phyloP scores from a whole-genome alignment of 768 basidiomycete genomes.

The Kondoa subrosea region DNA sequence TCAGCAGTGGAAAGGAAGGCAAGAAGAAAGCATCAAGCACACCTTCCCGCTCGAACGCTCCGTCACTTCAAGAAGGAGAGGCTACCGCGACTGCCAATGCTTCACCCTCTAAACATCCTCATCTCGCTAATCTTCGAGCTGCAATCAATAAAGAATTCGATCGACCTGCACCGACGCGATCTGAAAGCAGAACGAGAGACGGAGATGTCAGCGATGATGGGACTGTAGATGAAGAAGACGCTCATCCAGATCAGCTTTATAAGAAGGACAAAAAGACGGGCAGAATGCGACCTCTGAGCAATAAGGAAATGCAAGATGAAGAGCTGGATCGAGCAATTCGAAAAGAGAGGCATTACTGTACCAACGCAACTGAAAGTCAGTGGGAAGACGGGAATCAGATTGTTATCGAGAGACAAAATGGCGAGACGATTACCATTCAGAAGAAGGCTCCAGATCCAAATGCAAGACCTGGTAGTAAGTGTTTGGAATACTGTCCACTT shows the following conservation, averaged over 20 bases:
- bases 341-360: constrained; percentile 19
- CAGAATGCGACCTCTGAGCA: constrained; percentile 29
- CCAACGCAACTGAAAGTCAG: constrained; percentile 33
- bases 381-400: constrained; percentile 57
- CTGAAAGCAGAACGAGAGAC: neutral
- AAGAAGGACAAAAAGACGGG: constrained; percentile 5
- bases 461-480: neutral
- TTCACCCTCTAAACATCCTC: neutral
- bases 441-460: neutral
- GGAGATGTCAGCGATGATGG: neutral
- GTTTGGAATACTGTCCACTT: neutral
- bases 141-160: neutral
- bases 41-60: too few relatives aligned
- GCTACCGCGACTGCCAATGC: constrained; percentile 31
- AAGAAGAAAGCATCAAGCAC: too few relatives aligned
- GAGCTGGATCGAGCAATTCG: constrained; percentile 16
- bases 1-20: neutral
- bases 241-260: neutral
- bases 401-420: constrained; percentile 46
- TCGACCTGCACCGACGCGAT: neutral
- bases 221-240: constrained; percentile 10
- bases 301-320: constrained; percentile 35
- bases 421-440: constrained; percentile 51
- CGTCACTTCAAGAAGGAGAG: too few relatives aligned
- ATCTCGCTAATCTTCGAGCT: neutral